A percentile compares a stretch with the other conserved stretches of the same genome.
phyloP scores from a whole-genome alignment of 2,329 filamentous ascomycete species.

The Paramyrothecium sp. region DNA sequence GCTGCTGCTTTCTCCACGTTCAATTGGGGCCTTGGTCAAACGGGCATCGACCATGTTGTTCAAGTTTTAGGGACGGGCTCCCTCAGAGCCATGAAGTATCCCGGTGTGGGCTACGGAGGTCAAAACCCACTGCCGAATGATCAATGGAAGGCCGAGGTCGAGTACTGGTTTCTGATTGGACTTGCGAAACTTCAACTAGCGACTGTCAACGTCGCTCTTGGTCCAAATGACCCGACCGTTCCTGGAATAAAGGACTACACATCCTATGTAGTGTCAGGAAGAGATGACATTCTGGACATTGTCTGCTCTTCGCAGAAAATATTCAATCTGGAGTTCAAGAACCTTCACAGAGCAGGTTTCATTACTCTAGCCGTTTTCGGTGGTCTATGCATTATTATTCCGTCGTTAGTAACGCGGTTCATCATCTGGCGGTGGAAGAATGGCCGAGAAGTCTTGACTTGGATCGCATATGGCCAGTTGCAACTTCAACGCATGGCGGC shows the following conservation, averaged over 20 bases:
- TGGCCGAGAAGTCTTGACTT: neutral
- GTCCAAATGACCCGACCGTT: constrained; percentile 4
- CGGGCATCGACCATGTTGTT: constrained; percentile 2
- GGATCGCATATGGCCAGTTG: neutral
- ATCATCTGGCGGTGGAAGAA: neutral
- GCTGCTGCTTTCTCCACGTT: neutral
- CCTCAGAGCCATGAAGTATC: constrained; percentile 4
- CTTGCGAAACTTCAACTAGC: constrained; percentile 8
- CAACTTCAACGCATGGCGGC: neutral
- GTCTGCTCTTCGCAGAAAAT: constrained; percentile 3
- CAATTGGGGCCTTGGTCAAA: neutral
- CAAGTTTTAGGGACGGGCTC: neutral
- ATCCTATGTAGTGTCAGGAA: neutral
- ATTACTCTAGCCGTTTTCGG: constrained; percentile 25
- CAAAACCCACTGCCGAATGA: constrained; percentile 7
- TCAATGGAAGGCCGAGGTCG: constrained; percentile 9
- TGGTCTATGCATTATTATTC: constrained; percentile 49
- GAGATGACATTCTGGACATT: neutral
- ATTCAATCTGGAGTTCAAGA: constrained; percentile 5
- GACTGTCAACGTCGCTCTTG: constrained; percentile 2
- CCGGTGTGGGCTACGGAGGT: neutral
- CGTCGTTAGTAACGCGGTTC: neutral
- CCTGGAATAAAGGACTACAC: constrained; percentile 1
- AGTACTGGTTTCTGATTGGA: constrained; percentile 9
- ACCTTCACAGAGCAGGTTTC: neutral